These are phyloP conservation scores for Ogataea haglerorum DNA, from an alignment of 805 yeast species.

Conservation along the genomic window DNA sequence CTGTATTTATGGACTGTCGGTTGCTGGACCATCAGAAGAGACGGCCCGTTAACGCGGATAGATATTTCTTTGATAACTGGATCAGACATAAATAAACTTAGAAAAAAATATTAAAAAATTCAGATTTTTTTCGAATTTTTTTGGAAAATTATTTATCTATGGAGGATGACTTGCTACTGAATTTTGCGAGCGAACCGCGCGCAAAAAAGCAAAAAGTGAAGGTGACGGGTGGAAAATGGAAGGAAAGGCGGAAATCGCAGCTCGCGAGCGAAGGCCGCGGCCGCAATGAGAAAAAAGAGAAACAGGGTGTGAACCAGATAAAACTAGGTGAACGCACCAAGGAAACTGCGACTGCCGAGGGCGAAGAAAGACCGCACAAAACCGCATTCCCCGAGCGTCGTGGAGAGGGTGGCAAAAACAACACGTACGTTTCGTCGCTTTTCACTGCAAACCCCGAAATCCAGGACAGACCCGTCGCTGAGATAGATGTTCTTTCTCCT, in stretches of 20 bases:
- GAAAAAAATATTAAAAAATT: background rate
- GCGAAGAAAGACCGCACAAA: conserved; percentile 6
- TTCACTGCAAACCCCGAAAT: conserved; percentile 69
- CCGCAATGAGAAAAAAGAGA: conserved; percentile 17
- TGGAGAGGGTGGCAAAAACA: conserved; percentile 55
- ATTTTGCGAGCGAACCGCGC: conserved; percentile 49
- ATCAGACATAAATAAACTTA: conserved; percentile 32
- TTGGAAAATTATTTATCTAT: conserved; percentile 5
- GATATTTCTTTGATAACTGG: conserved; percentile 63
- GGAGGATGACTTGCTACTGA: conserved; percentile 74
- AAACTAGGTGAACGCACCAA: conserved; percentile 5
- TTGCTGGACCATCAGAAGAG: conserved; percentile 23
- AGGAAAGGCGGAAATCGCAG: conserved; percentile 66
- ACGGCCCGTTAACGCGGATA: conserved; percentile 26
- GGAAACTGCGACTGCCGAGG: background rate
- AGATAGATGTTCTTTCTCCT: conserved; percentile 38
- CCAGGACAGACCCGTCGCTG: conserved; percentile 36
- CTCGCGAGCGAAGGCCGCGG: conserved; percentile 46
- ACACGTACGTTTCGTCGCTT: conserved; percentile 78
- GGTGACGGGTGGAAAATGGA: conserved; percentile 77
- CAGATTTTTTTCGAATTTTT: conserved; percentile 4
- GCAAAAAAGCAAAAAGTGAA: conserved; percentile 29
- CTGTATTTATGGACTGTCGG: conserved; percentile 30
- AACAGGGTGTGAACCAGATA: conserved; percentile 17
- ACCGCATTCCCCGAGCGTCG: conserved; percentile 40